Base-by-base conservation (phyloP, 352 stramenopile species). In the Phytophthora crassamura region DNA sequence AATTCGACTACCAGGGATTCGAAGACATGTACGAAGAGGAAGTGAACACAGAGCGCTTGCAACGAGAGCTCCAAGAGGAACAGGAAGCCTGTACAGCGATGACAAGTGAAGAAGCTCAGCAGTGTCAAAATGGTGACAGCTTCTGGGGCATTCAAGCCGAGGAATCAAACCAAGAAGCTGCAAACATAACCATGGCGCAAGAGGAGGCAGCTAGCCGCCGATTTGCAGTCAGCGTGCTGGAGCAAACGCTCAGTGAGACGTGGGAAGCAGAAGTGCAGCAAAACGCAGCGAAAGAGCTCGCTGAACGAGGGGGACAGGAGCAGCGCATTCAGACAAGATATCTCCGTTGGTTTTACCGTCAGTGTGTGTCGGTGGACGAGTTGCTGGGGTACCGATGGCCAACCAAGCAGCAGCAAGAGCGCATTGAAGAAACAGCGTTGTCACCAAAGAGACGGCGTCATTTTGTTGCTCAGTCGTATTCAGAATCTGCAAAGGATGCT, bases 131-230 rank as follows among this genome's bases (percentile, higher is more conserved):
- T 22, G 48, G 46, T n/a, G 82, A 90, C 32, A 61, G 30, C 0
- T 89, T 90, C 51, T 90, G 82, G 82, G 82, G 82, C 1, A 88
- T 89, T 18, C 69, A 90, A 39, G 75, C 77, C 0, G 75, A 89
- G 59, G 82, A 89, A 28, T 28, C 34, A 32, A 69, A 69, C 3
- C 75, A 90, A 53, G 22, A 50, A 1, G 22, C 45, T 36, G 59
- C 75, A 7, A 74, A 76, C 9, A 7, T 42, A n/a, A 70, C 68
- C 3, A 78, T 90, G 77, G 47, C 45, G 11, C 20, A 60, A 7
- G 79, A 90, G 35, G 69, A 87, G 18, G 34, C 41, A 14, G 54
- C 43, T 0, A 89, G 82, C 40, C 77, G 71, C 1, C 45, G 51
- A 20, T 80, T 79, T 63, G 80, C 62, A 7, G 41, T 58, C 1